Evolutionary conservation across 202 grass and related monocot species (phyloP), one percentile per base, ranked within the genome.

Genomic region (Schoenoplectus tabernaemontani): DNA sequence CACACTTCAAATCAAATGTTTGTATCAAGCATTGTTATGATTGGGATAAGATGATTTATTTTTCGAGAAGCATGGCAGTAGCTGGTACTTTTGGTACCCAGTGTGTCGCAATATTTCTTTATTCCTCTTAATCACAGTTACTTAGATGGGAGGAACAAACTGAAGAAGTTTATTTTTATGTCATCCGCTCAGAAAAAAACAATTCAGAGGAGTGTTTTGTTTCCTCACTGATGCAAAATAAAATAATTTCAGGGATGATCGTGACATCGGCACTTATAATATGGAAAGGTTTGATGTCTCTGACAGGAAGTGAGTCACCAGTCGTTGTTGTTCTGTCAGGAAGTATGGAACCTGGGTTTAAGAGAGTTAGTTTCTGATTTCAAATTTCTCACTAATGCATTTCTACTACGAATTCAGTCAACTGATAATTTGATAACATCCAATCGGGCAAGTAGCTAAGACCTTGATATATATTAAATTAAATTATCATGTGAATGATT

Each of bases 261-360:
- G 17, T 88, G 22, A 11, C 82, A 11, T 82, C 77, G 1, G 82
- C 82, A 15, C 64, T 85, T 60, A 85, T 88, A 62, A 78, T 88
- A 70, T 85, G 86, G 86, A 88, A 88, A 67, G 86, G 82, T 43
- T 53, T 88, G 41, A 44, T 85, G 22, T 33, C 79, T 12, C 1
- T 82, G n/a, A 88, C 82, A 6, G 86, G 82, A 47, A 82, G 70
- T 0, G 82, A 88, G 41, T 88, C 86, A 0, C 86, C 86, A 0
- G 9, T 88, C 7, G 86, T 88, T 3, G 86, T 88, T 51, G 86
- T 88, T 78, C 70, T 88, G 63, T 88, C 86, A 69, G 86, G n/a
- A 81, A 88, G 82, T 79, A 82, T 85, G 86, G 86, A 84, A 74
- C 86, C 70, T 63, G 86, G 86, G 17, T 88, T 88, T 59, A 37